phyloP scores from a whole-genome alignment of 208 protist species.

The Trypanosoma mega region DNA sequence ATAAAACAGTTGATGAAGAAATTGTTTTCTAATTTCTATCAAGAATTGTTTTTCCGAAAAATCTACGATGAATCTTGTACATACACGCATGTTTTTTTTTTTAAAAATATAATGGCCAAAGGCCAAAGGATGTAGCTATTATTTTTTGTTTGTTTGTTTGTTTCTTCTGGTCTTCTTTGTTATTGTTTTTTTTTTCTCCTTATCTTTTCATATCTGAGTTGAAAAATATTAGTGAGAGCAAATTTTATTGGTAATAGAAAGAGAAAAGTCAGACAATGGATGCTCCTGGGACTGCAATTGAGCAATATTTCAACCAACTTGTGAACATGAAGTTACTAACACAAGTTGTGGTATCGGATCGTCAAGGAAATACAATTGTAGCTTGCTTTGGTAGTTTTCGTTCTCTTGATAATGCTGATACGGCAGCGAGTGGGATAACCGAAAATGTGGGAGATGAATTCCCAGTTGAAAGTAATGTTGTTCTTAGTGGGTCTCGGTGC shows the following conservation, averaged over 20 bases:
- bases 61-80: neutral
- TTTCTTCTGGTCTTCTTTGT: neutral
- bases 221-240: neutral
- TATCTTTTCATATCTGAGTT: neutral
- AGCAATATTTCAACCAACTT: slow-evolving; percentile 90
- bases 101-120: slow-evolving; percentile 1
- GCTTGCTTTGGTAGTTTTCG: slow-evolving; percentile 50
- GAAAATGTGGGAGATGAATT: slow-evolving; percentile 13
- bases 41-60: slow-evolving; percentile 1
- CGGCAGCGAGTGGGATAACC: neutral
- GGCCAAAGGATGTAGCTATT: neutral
- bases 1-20: slow-evolving; percentile 19
- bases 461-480: slow-evolving; percentile 78
- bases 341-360: slow-evolving; percentile 80
- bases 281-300: slow-evolving; percentile 56
- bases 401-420: neutral
- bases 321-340: slow-evolving; percentile 75
- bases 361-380: slow-evolving; percentile 78
- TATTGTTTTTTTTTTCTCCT: slow-evolving; percentile 8
- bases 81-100: neutral
- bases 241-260: neutral
- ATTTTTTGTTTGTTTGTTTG: slow-evolving; percentile 5
- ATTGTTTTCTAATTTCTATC: slow-evolving; percentile 22
- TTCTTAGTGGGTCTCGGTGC: slow-evolving; percentile 67
- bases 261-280: slow-evolving; percentile 30